Evolutionary conservation across 805 yeast species (phyloP), one percentile per base, ranked within the genome.

Genomic region (Myxozyma vanderwaltii): DNA sequence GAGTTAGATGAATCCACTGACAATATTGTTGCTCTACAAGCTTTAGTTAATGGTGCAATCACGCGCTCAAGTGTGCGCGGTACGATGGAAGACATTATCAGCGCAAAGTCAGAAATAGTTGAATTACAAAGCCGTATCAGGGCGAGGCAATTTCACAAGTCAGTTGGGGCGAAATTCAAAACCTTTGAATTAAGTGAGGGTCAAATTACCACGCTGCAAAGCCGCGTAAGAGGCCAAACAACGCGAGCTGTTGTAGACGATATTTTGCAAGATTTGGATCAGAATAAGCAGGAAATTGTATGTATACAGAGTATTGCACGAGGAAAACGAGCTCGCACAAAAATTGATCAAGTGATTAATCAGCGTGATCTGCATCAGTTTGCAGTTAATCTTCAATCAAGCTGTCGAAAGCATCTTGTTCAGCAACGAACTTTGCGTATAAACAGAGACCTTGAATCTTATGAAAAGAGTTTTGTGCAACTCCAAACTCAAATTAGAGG

Each of bases 401-500:
- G 29, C 15, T 38, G 54, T 5, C 47, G 61, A 13, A 35, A 41
- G 21, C 53, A n/a, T 43, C 43, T 63, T 17, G 50, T 41, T 40
- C 51, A 39, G 40, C 29, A 60, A 44, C 15, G 29, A 7, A 66
- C 71, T 63, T 68, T 66, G 6, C 58, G 63, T 51, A 71, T 68
- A 26, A 69, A 74, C 15, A 73, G 68, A 39, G 67, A 56, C 4
- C 69, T 69, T 6, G 71, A 68, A 79, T 6, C 47, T 40, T 10
- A 57, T 46, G 27, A 21, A 3, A 6, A 17, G 4, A 7, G 29
- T 13, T 23, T 47, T 13, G n/a, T 36, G 13, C 21, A 53, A 7
- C 44, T 69, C 17, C 74, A 71, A 49, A 51, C 71, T 36, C 43
- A 73, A 1, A 61, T 79, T 1, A 79, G 88, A 62, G 91, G 87